Evolutionary conservation across 1,139 yeast genomes (phyloP), one percentile per base, ranked within the genome.

Genomic region (Nakaseomyces delphensis): DNA sequence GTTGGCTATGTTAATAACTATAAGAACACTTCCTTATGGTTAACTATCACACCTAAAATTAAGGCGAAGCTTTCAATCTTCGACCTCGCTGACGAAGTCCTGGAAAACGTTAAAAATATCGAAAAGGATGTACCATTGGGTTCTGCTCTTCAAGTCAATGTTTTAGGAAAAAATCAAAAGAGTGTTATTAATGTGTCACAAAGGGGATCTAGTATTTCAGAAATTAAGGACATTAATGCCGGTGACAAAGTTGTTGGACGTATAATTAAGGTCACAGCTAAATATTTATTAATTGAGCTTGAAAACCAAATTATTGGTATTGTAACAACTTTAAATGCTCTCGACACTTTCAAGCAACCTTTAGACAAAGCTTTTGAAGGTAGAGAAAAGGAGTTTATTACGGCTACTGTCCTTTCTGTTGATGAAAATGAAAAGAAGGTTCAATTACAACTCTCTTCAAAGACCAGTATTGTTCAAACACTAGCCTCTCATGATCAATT

Each of bases 281-380:
- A 72, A 41, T 77, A 72, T 53, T 78, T 84, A 19, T 64, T 83
- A 47, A 81, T 84, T 38, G 84, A 80, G 49, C 64, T 85, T 37
- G 84, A 85, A 16, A 70, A 71, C 27, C 70, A 69, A 38, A 69
- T 81, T 15, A 68, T 71, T 44, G 96, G 86, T 24, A 71, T 79
- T 48, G 76, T 87, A 3, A 79, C 70, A 58, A 71, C 80, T 40
- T 81, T 94, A 3, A 96, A 87, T 62, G 87, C 94, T 13, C 69
- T 84, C 50, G 76, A 82, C 53, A 83, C 85, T 55, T 85, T 77
- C 58, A 69, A 77, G 24, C 68, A 71, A 23, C 69, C 76, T 38
- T 64, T 82, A 43, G 70, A 68, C 14, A 71, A 69, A n/a, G 69
- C 67, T 1, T 85, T 70, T 60, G 48, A 45, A 13, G 47, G 49